Conservation (phyloP, 495 filamentous ascomycete genomes). For the Sordaria brevicollis region DNA sequence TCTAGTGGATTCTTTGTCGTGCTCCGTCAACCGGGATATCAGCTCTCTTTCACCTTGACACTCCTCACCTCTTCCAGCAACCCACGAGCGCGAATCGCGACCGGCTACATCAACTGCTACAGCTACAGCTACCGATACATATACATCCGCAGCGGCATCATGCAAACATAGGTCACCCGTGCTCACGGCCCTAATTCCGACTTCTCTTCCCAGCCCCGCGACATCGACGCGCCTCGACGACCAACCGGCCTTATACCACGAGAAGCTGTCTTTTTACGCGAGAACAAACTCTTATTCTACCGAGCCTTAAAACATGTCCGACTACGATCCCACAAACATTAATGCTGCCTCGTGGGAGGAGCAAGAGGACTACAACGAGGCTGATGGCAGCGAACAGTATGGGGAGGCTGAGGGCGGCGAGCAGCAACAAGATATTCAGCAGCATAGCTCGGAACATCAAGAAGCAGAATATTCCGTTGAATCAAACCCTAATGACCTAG, state of each 20-base stretch:
- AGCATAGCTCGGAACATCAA: slow-evolving; percentile 38
- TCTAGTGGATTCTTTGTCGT: background rate
- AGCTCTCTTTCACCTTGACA: background rate
- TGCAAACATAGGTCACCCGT: background rate
- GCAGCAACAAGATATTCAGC: slow-evolving; percentile 43
- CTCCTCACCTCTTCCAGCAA: background rate
- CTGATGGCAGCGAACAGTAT: slow-evolving; percentile 30
- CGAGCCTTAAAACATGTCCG: slow-evolving; percentile 23
- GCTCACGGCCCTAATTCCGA: background rate
- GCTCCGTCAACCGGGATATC: background rate
- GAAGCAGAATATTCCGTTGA: slow-evolving; percentile 36
- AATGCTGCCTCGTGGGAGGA: slow-evolving; percentile 31
- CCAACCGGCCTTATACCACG: background rate
- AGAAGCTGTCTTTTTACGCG: background rate
- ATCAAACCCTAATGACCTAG: slow-evolving; percentile 31
- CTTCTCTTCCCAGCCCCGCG: background rate
- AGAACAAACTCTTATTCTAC: background rate
- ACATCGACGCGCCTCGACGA: background rate
- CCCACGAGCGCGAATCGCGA: background rate
- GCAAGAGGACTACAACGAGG: slow-evolving; percentile 42
- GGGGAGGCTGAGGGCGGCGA: slow-evolving; percentile 21
- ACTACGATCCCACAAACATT: slow-evolving; percentile 23
- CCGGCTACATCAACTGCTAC: background rate
- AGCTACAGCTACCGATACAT: background rate
- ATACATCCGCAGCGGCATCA: background rate